Evolutionary conservation across 1,139 yeast species (phyloP).

Genomic region (Zygosaccharomyces pseudobailii): DNA sequence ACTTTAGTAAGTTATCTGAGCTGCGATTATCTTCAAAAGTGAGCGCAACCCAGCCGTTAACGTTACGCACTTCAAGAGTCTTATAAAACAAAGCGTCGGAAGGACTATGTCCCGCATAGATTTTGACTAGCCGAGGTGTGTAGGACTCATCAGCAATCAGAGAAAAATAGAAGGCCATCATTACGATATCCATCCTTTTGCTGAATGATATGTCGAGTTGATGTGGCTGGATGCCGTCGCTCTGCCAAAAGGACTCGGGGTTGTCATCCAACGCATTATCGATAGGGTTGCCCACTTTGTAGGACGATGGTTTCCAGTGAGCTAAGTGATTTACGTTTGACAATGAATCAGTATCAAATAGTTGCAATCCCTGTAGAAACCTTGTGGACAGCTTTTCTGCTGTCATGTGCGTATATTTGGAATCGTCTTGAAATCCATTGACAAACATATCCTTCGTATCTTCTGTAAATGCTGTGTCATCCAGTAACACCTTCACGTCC

Average conservation of each 20-base stretch:
- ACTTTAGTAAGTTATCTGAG: constrained; percentile 54
- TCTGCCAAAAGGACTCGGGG: constrained; percentile 84
- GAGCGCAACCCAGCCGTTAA: constrained; percentile 83
- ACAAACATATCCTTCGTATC: constrained; percentile 14
- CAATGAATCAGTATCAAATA: constrained; percentile 20
- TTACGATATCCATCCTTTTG: constrained; percentile 64
- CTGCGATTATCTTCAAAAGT: constrained; percentile 57
- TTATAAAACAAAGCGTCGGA: constrained; percentile 79
- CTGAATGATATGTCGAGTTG: constrained; percentile 74
- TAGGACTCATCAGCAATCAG: constrained; percentile 83
- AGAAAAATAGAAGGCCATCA: constrained; percentile 59
- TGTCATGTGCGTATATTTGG: constrained; percentile 10
- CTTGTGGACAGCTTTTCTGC: constrained; percentile 16
- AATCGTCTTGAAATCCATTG: constrained; percentile 17
- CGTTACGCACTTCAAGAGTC: constrained; percentile 59
- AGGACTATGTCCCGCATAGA: constrained; percentile 80
- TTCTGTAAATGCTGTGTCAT: constrained; percentile 17
- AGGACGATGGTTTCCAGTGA: constrained; percentile 79
- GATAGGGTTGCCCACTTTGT: constrained; percentile 69
- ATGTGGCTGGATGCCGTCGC: constrained; percentile 95
- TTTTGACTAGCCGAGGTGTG: constrained; percentile 70
- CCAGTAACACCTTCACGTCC: constrained; percentile 10
- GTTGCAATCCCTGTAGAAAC: constrained; percentile 22
- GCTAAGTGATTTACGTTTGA: constrained; percentile 78
- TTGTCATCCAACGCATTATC: constrained; percentile 68